Base-by-base conservation (phyloP, 345 rosid species). In the Angophora floribunda region DNA sequence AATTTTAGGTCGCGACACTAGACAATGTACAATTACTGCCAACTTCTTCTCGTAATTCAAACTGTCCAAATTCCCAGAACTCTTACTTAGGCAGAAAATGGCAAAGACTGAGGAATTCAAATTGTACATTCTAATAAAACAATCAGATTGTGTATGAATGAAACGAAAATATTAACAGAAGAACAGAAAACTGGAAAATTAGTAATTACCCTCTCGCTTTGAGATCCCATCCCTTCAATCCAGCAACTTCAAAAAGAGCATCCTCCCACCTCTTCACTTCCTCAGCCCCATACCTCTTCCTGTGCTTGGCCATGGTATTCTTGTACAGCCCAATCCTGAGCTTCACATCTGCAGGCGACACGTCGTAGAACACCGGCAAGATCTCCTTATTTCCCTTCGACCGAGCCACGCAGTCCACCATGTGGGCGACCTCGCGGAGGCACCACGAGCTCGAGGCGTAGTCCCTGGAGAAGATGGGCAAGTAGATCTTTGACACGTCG, bases 381-480 rank as follows among this genome's bases (percentile, higher is more conserved):
- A 88, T 45, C 26, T 53, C 65, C 49, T 84, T 52, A 30, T 70
- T n/a, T 70, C 47, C 65, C 26, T 13, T 22, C 8, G 45, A 53
- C 10, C 51, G 22, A 26, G 8, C 51, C 79, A 10, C 15, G 52
- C 55, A 57, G 28, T 85, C 85, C 2, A 19, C 45, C 63, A 88
- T 85, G 19, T 30, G 30, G 8, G 84, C 30, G 7, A 88, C 53
- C 45, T 85, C 87, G 51, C 80, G 47, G 12, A 88, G 89, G 86
- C 89, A 88, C 84, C 89, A 57, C 12, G n/a, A 52, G 67, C 87
- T 85, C 28, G 79, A 49, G 5, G 59, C 82, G 22, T 84, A 88
- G 13, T 49, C 45, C 87, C 2, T 63, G 89, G 89, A 55, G 79
- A 88, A 88, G 89, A 88, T 59, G 24, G 89, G 89, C n/a, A 88